Conservation (phyloP, 2,329 filamentous ascomycete genomes). For the Aureobasidium sp. region DNA sequence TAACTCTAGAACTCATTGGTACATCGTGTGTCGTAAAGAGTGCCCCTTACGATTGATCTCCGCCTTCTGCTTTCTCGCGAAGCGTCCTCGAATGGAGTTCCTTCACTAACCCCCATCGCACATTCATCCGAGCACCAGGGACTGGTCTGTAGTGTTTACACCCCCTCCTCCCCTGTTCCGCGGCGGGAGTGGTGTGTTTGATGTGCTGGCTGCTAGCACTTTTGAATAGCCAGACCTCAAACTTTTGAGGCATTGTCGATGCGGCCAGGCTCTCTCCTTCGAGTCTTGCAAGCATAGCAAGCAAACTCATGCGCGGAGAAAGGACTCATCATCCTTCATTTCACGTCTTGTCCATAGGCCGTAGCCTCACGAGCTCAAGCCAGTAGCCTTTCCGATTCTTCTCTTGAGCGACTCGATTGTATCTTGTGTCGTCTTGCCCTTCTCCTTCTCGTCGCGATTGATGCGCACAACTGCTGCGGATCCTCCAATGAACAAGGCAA, state of each 20-base stretch:
- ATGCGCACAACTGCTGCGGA: slow-evolving; percentile 33
- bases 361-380: neutral
- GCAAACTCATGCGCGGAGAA: no score
- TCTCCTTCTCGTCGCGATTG: slow-evolving; percentile 40
- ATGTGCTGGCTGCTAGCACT: neutral
- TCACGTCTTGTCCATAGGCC: neutral
- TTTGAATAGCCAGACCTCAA: neutral
- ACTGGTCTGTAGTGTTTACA: neutral
- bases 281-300: neutral
- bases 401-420: slow-evolving; percentile 32
- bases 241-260: no score
- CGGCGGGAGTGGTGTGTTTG: neutral
- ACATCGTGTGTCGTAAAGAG: no score
- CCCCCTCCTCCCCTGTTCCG: neutral
- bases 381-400: slow-evolving; percentile 26
- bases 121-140: no score
- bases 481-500: slow-evolving; percentile 39
- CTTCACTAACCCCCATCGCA: neutral
- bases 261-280: no score
- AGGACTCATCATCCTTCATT: no score
- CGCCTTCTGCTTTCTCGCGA: neutral
- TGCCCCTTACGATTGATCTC: no score
- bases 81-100: neutral
- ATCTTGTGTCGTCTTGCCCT: slow-evolving; percentile 30
- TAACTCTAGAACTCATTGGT: no score